phyloP scores from a whole-genome alignment of 2,329 filamentous ascomycete species.

The Phymatotrichopsis omnivora region DNA sequence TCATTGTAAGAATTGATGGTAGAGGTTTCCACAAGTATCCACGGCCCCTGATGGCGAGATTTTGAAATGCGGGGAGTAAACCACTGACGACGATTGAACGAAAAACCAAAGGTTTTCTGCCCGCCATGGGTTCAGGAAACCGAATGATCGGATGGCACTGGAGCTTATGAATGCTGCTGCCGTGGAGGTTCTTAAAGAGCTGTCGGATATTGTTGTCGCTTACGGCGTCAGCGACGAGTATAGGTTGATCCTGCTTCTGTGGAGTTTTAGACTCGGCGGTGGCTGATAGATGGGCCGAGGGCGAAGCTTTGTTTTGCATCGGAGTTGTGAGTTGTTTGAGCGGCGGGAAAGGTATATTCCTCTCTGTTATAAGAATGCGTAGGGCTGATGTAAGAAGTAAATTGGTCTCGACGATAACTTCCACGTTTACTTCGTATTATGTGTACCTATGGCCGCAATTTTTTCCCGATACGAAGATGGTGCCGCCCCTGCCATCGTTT shows the following conservation, averaged over 20 bases:
- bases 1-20: conserved; percentile 88
- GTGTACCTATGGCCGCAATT: conserved; percentile 66
- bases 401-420: conserved; percentile 79
- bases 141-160: conserved; percentile 78
- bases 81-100: conserved; percentile 1
- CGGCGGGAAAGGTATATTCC: conserved; percentile 59
- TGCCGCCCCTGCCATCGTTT: conserved; percentile 70
- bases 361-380: neutral
- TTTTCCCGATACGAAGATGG: conserved; percentile 60
- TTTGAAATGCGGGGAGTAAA: neutral
- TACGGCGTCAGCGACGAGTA: conserved; percentile 96
- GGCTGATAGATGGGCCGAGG: neutral
- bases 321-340: conserved; percentile 72
- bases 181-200: conserved; percentile 67
- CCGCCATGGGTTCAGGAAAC: conserved; percentile 79
- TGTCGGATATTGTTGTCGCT: conserved; percentile 70
- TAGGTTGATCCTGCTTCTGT: conserved; percentile 30
- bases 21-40: conserved; percentile 83
- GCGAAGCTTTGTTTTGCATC: conserved; percentile 81
- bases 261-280: too few relatives aligned
- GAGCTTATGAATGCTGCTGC: conserved; percentile 93
- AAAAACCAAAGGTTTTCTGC: conserved; percentile 55
- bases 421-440: conserved; percentile 88
- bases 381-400: conserved; percentile 49
- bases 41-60: conserved; percentile 1